phyloP scores from a whole-genome alignment of 2,329 filamentous ascomycete genomes.

The Colletotrichum sp. region DNA sequence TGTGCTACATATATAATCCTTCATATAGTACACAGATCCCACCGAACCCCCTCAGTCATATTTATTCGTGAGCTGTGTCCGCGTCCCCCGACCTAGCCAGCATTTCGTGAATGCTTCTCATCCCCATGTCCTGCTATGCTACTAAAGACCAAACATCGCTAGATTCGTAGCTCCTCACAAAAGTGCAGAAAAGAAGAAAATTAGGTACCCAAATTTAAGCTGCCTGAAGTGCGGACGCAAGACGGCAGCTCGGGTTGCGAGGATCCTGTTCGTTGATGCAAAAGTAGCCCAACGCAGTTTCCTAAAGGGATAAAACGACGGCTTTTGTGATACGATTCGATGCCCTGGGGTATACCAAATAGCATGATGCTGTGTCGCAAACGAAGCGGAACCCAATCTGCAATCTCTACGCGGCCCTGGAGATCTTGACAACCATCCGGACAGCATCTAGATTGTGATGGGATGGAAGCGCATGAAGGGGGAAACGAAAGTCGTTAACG shows the following conservation, averaged over 20 bases:
- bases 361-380: slow-evolving; percentile 17
- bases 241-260: background rate
- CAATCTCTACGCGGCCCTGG: background rate
- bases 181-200: slow-evolving; percentile 5
- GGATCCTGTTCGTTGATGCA: background rate
- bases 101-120: slow-evolving; percentile 11
- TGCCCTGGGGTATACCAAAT: slow-evolving; percentile 21
- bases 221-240: background rate
- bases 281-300: slow-evolving; percentile 10
- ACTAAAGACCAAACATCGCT: slow-evolving; percentile 21
- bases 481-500: slow-evolving; percentile 31
- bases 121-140: slow-evolving; percentile 13
- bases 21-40: slow-evolving; percentile 15
- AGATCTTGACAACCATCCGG: background rate
- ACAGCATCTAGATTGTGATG: background rate
- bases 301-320: slow-evolving; percentile 20
- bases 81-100: background rate
- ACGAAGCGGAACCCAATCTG: slow-evolving; percentile 5
- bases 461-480: background rate
- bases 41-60: background rate
- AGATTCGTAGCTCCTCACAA: slow-evolving; percentile 15
- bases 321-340: slow-evolving; percentile 19
- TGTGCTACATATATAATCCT: slow-evolving; percentile 2
- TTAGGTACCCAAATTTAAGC: slow-evolving; percentile 13
- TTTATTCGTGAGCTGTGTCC: slow-evolving; percentile 12